These are phyloP conservation scores for Raffaelea arxii DNA, from an alignment of 2,329 filamentous ascomycete genomes.

Conservation along the genomic window DNA sequence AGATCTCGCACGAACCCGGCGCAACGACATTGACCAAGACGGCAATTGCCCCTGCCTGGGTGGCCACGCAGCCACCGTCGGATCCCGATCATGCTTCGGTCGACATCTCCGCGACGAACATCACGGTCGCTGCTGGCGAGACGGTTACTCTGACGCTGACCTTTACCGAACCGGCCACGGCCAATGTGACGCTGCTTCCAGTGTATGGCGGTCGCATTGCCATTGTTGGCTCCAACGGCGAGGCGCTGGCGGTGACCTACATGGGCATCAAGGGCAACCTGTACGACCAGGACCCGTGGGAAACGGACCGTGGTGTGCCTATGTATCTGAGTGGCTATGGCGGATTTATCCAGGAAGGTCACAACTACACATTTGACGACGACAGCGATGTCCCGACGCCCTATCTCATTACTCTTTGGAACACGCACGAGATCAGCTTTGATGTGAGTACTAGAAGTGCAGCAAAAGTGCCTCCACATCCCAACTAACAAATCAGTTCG, in stretches of 20 bases:
- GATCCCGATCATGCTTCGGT: neutral
- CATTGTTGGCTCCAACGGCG: slow-evolving; percentile 21
- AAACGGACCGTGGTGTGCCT: slow-evolving; percentile 11
- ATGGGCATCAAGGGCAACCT: slow-evolving; percentile 13
- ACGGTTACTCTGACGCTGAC: slow-evolving; percentile 2
- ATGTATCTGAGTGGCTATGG: slow-evolving; percentile 9
- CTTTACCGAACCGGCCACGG: slow-evolving; percentile 1
- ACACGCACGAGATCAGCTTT: slow-evolving; percentile 12
- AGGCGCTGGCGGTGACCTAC: slow-evolving; percentile 23
- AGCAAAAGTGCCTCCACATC: no score
- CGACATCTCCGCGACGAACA: neutral
- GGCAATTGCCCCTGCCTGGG: slow-evolving; percentile 6
- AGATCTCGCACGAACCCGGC: slow-evolving; percentile 6
- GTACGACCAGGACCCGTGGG: slow-evolving; percentile 12
- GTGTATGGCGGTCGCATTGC: slow-evolving; percentile 25
- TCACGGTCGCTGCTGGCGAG: slow-evolving; percentile 2
- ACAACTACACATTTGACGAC: slow-evolving; percentile 13
- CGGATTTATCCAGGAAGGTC: slow-evolving; percentile 8
- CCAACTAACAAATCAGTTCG: neutral
- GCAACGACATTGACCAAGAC: slow-evolving; percentile 4
- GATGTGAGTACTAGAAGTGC: slow-evolving; percentile 9
- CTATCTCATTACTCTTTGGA: slow-evolving; percentile 13
- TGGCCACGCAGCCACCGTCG: slow-evolving; percentile 7
- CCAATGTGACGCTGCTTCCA: slow-evolving; percentile 18
- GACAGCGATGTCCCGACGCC: slow-evolving; percentile 5